Evolutionary conservation across 139 green algal genomes (phyloP).

Genomic region (Chlamydomonas incerta): DNA sequence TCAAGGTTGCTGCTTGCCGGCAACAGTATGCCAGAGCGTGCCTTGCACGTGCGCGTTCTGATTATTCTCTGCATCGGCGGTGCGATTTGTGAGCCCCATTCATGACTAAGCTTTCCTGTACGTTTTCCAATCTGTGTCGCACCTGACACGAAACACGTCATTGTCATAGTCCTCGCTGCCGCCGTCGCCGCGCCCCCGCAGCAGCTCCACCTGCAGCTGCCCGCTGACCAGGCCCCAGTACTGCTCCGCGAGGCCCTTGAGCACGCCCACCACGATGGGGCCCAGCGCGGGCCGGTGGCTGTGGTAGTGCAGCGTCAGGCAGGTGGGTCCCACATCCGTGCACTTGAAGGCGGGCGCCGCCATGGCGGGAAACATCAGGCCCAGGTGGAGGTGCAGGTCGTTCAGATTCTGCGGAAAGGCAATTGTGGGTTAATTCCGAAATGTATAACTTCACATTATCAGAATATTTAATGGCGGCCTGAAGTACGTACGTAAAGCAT

Average conservation of each 20-base stretch:
- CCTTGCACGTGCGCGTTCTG: no score
- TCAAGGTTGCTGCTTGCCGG: no score
- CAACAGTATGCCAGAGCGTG: no score
- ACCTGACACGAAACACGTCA: conserved; percentile 4
- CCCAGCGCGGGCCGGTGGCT: conserved; percentile 42
- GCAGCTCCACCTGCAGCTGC: conserved; percentile 45
- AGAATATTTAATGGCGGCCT: not conserved
- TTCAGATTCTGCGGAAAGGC: conserved; percentile 50
- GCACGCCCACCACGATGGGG: conserved; percentile 57
- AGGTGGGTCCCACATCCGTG: conserved; percentile 33
- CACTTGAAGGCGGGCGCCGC: conserved; percentile 54
- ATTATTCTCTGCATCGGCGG: no score
- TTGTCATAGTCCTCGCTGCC: conserved; percentile 48
- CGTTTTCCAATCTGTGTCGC: no score
- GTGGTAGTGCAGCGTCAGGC: conserved; percentile 61
- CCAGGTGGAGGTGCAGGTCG: conserved; percentile 66
- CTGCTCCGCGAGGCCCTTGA: conserved; percentile 17
- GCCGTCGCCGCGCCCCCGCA: conserved; percentile 39
- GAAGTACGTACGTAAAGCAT: no score
- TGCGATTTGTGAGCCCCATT: no score
- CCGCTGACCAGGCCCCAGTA: conserved; percentile 35
- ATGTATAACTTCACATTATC: no score
- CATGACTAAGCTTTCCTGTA: no score
- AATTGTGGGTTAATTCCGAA: no score
- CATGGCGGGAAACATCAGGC: conserved; percentile 48